Base-by-base conservation (phyloP, 2,329 filamentous ascomycete species). In the Clarireedia sp. region DNA sequence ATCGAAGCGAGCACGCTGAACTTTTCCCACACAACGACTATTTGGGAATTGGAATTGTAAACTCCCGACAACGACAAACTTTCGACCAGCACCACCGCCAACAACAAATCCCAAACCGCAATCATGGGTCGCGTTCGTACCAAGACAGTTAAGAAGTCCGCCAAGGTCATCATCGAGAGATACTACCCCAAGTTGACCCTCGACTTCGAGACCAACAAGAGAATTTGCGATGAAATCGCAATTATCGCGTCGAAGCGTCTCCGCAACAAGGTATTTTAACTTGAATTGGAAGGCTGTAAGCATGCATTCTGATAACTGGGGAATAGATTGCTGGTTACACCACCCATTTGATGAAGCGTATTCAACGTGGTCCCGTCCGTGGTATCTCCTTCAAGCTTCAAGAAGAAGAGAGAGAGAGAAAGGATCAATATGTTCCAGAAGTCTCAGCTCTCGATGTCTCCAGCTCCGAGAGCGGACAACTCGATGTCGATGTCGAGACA, bases 371-470 rank as follows among this genome's bases (percentile, higher is more conserved):
- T 66, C 94, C 94, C 66, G 94, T 99, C 78, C 95, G 94, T 71
- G 94, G 94, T 82, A 99, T 99, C 80, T 99, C 95, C 78, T 99
- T 99, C 91, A 99, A 99, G 86, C 89, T 99, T 61, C 94, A 99
- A 81, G 94, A 99, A 82, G 94, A 99, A 83, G 94, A 99, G 87
- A 90, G 94, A 84, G 94, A 99, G 82, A 88, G 94, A 76, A 99
- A 99, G 89, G 94, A 99, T 82, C 94, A 99, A 83, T 99, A 96
- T 82, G 94, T 99, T 66, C 94, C 94, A 72, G 94, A 99, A 80
- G 83, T 99, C 69, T 99, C 95, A 60, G 94, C 94, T 73, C 88
- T 99, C 74, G 94, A 99, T 83, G 95, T 96, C 81, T 85, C 87
- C 72, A 90, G 96, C 83, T 90, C 88, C 74, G 94, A 97, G 81